Base-by-base conservation (phyloP, 495 filamentous ascomycete genomes). In the Cladorrhinum samala region DNA sequence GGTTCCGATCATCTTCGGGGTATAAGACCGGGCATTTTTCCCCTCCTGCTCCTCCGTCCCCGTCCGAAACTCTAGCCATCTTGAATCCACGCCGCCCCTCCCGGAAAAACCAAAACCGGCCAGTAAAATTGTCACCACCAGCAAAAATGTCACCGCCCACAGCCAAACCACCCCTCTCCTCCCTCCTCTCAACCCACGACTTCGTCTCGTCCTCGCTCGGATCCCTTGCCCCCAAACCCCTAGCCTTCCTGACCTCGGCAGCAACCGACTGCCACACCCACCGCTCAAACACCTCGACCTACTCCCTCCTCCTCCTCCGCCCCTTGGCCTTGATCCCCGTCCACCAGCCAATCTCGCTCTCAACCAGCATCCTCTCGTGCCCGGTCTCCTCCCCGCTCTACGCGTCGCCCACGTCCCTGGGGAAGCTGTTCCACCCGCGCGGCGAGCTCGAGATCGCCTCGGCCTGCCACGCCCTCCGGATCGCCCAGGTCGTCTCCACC, bases 191-290 rank as follows among this genome's bases (percentile, higher is more conserved):
- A 44, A 72, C 80, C 27, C 75, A 89, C 54, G 90, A 94, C 64
- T 92, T 94, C 67, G 79, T 83, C 57, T 25, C 64, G 13, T 82
- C 83, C 2, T 87, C 89, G 2, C 72, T 77, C 5, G 72, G 72
- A 18, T 83, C 77, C 14, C 73, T 86, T 33, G 79, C 75, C 23
- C 72, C 77, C 18, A 94, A 94, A 64, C 80, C 89, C 9, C 88
- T 85, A 81, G 90, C 89, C 0, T 95, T 91, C 69, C 84, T 87
- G 60, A 86, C 85, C 30, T 88, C 85, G 36, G 88, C 88, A 11
- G 87, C 90, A 6, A 91, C 86, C 1, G 89, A 94, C 67, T 69
- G 84, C 0, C 65, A 87, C 51, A 89, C 88, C 0, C 78, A 81
- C 17, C 59, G 57, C 49, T 58, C 60, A 4, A 82, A 82, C 55